Base-by-base conservation (phyloP, 345 rosid species). In the Eucalyptus virginea region DNA sequence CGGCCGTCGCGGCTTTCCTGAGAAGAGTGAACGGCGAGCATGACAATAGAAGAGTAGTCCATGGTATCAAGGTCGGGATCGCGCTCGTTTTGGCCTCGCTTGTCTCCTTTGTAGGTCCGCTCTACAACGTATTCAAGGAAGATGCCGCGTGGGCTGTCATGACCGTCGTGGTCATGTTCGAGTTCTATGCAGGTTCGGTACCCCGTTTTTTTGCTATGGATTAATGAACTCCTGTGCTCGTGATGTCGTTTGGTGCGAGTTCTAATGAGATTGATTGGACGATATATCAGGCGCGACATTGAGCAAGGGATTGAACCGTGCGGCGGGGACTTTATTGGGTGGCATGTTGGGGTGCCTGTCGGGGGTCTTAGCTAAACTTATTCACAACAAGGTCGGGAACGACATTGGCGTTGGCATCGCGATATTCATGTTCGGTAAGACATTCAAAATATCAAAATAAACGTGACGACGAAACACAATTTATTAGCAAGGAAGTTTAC, bases 71-170 rank as follows among this genome's bases (percentile, higher is more conserved):
- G 87, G 97, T 94, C 62, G 98, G 97, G 88, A 85, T 92, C 65
- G 95, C 97, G 62, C 94, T 96, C 11, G 94, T 93, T 48, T 42
- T 94, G 54, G 97, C 94, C 72, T 94, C 97, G 47, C 95, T 95
- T 54, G 91, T 95, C 86, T 95, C 93, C 91, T 92, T 93, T n/a
- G 89, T 95, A 16, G 89, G 91, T 69, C 93, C 94, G 60, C 89
- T 96, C 72, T 94, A 92, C 65, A 42, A 80, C 2, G 87, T 91
- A 92, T 93, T 94, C 24, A 93, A 94, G 54, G 94, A 94, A 11
- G 95, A 93, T 89, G 98, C 96, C 65, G 93, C 94, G 94, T 95
- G 98, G 97, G 98, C 97, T 40, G 91, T 95, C 65, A 96, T 96
- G 96, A 95, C 97, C 2, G 97, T 96, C 23, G 97, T 96, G 30